Base-by-base conservation (phyloP, 441 rosid species). In the Eruca vesicaria region DNA sequence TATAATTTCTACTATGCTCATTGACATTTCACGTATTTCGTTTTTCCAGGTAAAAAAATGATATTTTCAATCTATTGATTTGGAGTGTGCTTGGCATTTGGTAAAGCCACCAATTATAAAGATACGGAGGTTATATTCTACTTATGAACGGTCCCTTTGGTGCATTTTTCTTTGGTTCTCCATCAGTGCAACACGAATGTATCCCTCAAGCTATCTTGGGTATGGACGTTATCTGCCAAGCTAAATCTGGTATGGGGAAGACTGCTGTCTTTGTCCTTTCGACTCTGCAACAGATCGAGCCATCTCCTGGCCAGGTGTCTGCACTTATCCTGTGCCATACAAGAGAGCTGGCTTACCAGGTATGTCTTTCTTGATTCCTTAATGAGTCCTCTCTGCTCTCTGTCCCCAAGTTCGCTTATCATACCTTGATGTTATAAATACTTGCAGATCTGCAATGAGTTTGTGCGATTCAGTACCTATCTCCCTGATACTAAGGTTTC, bases 391-490 rank as follows among this genome's bases (percentile, higher is more conserved):
- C 26, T 19, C 21, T 52, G 21, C 26, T 26, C 26, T 23, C 26
- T 23, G 3, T 28, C 48, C 3, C 6, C 5, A 65, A 19, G 2
- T 0, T 58, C 26, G 4, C 31, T 28, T 18, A 50, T 18, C 56
- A 18, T 18, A 50, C 5, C 23, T 18, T 68, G 18, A 5, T 45
- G 10, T 2, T 58, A 21, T 36, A 26, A 20, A 29, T 67, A 21
- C 61, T 69, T 84, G 68, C 78, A 96, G 99, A 96, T 96, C 73
- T 96, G 99, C 79, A 94, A 93, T 19, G 98, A 96, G 86, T 96
- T 96, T 0, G 94, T 90, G 86, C 84, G 99, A 82, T 96, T 96
- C 89, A 91, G 98, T 74, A 90, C 97, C 6, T 93, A 93, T 76
- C 81, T 96, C 23, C 94, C 97, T 7, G 97, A 96, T 58, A 89